Evolutionary conservation across 768 basidiomycete genomes (phyloP), one percentile per base, ranked within the genome.

Genomic region (Suillus decipiens): DNA sequence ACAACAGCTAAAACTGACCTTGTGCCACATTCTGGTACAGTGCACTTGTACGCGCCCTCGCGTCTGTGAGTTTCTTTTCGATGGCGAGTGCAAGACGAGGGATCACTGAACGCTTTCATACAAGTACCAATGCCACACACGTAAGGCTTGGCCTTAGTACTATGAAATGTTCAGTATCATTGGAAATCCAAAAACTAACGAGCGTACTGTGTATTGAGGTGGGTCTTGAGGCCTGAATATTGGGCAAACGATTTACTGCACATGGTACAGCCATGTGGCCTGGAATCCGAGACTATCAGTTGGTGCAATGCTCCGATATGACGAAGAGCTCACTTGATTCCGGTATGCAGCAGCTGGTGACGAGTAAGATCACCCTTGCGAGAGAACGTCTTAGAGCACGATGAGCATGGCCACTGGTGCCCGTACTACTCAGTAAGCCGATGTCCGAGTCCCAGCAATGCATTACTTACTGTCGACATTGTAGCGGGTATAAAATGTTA

Each of bases 71-170:
- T 82, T 72, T 90, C 88, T 69, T 82, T 84, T 61, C 80, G 78
- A 67, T 91, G 89, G 10, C 89, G 86, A 36, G 83, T 77, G 65
- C 86, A 78, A 51, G 89, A 90, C 0, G 89, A 90, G 12, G 88
- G 89, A 67, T 91, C 89, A 15, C 84, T 84, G 66, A 91, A 91
- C 15, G 76, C 72, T 36, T 81, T 77, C 11, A 59, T 61, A 68
- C 89, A 90, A 24, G 70, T 73, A 10, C 73, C 68, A 48, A 81
- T 75, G 15, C 76, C 77, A 67, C 90, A 92, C 6, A 59, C 59
- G 67, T 79, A 81, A 1, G 88, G 89, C 71, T 84, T 86, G 11
- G 61, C 73, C 50, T 76, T 77, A 15, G 85, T 82, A 61, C 88
- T 89, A 60, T 48, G 57, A 45, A 34, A 45, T 36, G 12, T 4